A percentile compares a stretch with the other conserved stretches of the same genome.
These are phyloP conservation scores for Monosporascus ibericus DNA, from an alignment of 2,329 filamentous ascomycete genomes.

Conservation along the genomic window DNA sequence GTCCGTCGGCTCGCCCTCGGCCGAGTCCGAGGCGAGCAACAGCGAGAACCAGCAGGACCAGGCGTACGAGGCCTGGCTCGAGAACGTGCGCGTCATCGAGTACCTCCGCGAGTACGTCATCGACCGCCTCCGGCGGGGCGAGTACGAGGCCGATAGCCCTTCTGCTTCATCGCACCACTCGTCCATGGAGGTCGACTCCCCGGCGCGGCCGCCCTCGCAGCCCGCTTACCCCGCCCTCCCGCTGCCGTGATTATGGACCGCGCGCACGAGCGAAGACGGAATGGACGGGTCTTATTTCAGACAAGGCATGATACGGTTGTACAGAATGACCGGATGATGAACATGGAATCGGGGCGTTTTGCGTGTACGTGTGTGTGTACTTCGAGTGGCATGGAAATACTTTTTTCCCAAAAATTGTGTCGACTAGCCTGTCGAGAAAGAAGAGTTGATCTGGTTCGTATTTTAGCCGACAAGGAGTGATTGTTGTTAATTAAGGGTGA, in stretches of 20 bases:
- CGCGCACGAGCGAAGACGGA: neutral
- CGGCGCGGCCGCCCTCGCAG: slow-evolving; percentile 22
- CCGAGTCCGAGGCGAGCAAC: slow-evolving; percentile 43
- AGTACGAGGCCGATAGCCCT: slow-evolving; percentile 38
- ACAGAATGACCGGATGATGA: too few species aligned
- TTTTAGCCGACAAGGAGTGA: too few species aligned
- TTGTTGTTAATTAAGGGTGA: too few species aligned
- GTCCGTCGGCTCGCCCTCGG: slow-evolving; percentile 49
- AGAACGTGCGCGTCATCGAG: slow-evolving; percentile 61
- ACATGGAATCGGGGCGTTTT: too few species aligned
- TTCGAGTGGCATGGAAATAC: too few species aligned
- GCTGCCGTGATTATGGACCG: neutral
- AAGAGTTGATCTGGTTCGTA: too few species aligned
- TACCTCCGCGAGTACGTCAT: slow-evolving; percentile 52
- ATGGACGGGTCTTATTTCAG: neutral
- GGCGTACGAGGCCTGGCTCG: slow-evolving; percentile 58
- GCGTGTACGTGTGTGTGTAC: too few species aligned
- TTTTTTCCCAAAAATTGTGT: too few species aligned
- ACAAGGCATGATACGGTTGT: too few species aligned
- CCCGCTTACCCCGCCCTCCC: slow-evolving; percentile 31
- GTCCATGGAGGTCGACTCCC: slow-evolving; percentile 24
- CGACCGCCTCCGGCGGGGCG: slow-evolving; percentile 48
- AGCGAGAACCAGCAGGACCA: slow-evolving; percentile 50
- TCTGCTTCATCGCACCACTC: slow-evolving; percentile 20
- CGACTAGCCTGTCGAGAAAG: too few species aligned